Evolutionary conservation across 1,284 basidiomycete species (phyloP).

Genomic region (Porogramme epimiltina): DNA sequence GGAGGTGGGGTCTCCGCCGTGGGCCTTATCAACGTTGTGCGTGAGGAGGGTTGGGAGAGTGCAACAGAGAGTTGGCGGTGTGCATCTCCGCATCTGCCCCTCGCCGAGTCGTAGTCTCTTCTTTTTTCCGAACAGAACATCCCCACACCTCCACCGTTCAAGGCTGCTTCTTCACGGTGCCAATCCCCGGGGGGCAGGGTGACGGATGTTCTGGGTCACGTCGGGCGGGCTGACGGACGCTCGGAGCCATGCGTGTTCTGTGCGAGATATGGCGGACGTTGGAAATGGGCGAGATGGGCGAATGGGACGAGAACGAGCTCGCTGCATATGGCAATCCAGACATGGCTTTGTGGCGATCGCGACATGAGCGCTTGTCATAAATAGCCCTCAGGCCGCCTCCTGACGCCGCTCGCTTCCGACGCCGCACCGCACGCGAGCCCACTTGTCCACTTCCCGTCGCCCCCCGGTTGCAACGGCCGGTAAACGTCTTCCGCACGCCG

Average conservation of each 20-base stretch:
- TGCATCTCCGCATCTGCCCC: conserved; percentile 4
- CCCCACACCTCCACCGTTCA: conserved; percentile 6
- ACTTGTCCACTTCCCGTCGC: no score
- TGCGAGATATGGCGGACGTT: no score
- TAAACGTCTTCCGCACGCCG: no score
- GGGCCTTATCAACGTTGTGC: conserved; percentile 1
- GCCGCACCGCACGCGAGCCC: no score
- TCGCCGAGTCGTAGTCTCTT: conserved; percentile 1
- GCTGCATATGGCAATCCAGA: not conserved
- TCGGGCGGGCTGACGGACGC: not conserved
- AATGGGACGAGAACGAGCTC: conserved; percentile 1
- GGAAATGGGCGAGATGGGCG: not conserved
- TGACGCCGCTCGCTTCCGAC: not conserved
- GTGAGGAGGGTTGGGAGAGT: no score
- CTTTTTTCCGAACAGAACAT: conserved; percentile 15
- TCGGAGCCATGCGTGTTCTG: not conserved
- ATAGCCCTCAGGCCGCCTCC: not conserved
- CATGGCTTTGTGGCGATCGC: conserved; percentile 6
- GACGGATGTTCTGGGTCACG: not conserved
- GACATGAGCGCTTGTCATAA: not conserved
- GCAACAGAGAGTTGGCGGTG: no score
- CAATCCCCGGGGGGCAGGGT: not conserved
- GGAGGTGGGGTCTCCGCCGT: not conserved
- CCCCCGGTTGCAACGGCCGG: no score
- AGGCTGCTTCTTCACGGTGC: not conserved